A percentile compares a stretch with the other conserved stretches of the same genome.
Evolutionary conservation across 371 early-diverging fungal genomes (phyloP).

Genomic region (Mortierella sp.): DNA sequence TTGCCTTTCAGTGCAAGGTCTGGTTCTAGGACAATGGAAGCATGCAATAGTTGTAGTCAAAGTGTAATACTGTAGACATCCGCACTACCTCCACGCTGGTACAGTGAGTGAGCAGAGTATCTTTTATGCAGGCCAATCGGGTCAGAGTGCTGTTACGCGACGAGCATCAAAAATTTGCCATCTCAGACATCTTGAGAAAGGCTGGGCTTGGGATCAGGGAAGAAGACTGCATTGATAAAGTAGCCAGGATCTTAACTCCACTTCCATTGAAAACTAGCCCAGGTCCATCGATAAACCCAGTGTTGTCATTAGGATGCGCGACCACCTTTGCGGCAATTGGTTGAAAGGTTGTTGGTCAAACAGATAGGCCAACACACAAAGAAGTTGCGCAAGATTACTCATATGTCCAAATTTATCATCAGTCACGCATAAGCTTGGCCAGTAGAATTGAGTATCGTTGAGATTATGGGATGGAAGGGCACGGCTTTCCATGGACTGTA

Average conservation of each 20-base stretch:
- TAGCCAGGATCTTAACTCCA: slow-evolving; percentile 32
- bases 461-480: slow-evolving; percentile 17
- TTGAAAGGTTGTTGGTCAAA: not conserved
- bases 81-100: slow-evolving; percentile 22
- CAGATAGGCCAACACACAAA: slow-evolving; percentile 22
- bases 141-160: slow-evolving; percentile 11
- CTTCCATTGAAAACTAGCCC: slow-evolving; percentile 41
- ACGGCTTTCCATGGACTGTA: slow-evolving; percentile 24
- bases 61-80: slow-evolving; percentile 18
- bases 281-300: slow-evolving; percentile 24
- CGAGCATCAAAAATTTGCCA: slow-evolving; percentile 38
- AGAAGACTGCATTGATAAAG: slow-evolving; percentile 33
- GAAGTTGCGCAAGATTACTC: not conserved
- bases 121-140: slow-evolving; percentile 16
- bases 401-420: not conserved
- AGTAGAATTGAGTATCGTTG: slow-evolving; percentile 34
- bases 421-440: slow-evolving; percentile 15
- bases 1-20: slow-evolving; percentile 7
- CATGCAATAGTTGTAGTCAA: slow-evolving; percentile 16
- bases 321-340: slow-evolving; percentile 24
- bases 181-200: slow-evolving; percentile 30
- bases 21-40: slow-evolving; percentile 26
- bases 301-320: slow-evolving; percentile 6
- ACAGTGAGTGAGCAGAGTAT: slow-evolving; percentile 28
- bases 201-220: slow-evolving; percentile 32